Evolutionary conservation across 179 eudicot species (phyloP).

Genomic region (Beta lomatogona): DNA sequence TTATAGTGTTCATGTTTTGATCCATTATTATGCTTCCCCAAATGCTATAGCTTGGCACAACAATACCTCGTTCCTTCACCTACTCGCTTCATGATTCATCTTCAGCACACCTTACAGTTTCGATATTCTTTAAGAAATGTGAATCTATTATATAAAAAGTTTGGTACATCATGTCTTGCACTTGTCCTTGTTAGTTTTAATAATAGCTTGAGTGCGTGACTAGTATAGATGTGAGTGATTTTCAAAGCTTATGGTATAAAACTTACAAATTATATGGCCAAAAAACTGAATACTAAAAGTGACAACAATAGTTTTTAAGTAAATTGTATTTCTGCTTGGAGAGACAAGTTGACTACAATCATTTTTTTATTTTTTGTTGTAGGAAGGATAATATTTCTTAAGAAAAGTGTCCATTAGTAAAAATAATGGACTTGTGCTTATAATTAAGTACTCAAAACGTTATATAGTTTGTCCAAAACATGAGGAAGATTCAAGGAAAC

Average conservation of each 20-base stretch:
- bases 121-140: neutral
- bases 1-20: too few relatives aligned
- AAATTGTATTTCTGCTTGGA: neutral
- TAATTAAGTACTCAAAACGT: neutral
- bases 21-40: too few relatives aligned
- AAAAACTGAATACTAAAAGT: neutral
- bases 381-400: neutral
- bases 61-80: too few relatives aligned
- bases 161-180: too few relatives aligned
- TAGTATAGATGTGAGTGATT: too few relatives aligned
- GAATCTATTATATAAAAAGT: too few relatives aligned
- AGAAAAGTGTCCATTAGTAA: neutral
- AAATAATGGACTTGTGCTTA: neutral
- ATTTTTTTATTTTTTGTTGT: neutral
- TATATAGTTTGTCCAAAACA: neutral
- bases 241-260: too few relatives aligned
- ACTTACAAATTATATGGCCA: neutral
- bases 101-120: too few relatives aligned
- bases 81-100: too few relatives aligned
- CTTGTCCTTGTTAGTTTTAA: too few relatives aligned
- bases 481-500: constrained; percentile 22
- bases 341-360: neutral
- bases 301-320: neutral
- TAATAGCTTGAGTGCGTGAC: too few relatives aligned
- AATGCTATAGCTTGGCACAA: too few relatives aligned